phyloP scores from a whole-genome alignment of 768 basidiomycete genomes.

The Suillus ampliporus region DNA sequence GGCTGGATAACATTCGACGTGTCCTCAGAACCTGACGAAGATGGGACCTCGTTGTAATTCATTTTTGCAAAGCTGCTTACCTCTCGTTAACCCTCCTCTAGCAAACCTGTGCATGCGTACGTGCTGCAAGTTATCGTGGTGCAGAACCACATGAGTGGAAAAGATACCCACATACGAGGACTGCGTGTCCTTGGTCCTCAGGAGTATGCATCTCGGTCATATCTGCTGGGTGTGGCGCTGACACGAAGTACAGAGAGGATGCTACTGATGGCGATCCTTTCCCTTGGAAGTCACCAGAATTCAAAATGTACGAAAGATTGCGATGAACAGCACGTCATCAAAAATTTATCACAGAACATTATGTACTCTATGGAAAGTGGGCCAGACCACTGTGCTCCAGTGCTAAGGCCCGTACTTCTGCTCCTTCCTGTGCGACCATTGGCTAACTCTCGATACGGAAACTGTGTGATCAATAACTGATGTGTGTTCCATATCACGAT shows the following conservation, averaged over 20 bases:
- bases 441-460: not conserved
- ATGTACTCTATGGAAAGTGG: not conserved
- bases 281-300: slow-evolving; percentile 64
- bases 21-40: slow-evolving; percentile 78
- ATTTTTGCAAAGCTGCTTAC: slow-evolving; percentile 1
- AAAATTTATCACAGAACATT: not conserved
- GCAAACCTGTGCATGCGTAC: slow-evolving; percentile 88
- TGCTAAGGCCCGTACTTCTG: not conserved
- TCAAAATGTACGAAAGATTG: slow-evolving; percentile 81
- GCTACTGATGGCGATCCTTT: slow-evolving; percentile 70
- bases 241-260: slow-evolving; percentile 42
- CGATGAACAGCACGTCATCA: slow-evolving; percentile 47
- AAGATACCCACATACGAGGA: slow-evolving; percentile 97
- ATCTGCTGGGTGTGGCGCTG: slow-evolving; percentile 7
- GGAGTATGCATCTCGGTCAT: slow-evolving; percentile 56
- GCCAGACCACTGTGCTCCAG: not conserved
- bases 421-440: not conserved
- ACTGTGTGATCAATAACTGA: not conserved
- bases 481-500: not conserved
- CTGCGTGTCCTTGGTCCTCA: slow-evolving; percentile 84
- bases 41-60: slow-evolving; percentile 78
- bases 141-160: slow-evolving; percentile 97
- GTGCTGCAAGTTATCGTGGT: slow-evolving; percentile 89
- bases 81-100: slow-evolving; percentile 33
- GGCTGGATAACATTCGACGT: slow-evolving; percentile 93